Conservation (phyloP, 1,284 basidiomycete genomes). For the Gastroboletus turbinatus region DNA sequence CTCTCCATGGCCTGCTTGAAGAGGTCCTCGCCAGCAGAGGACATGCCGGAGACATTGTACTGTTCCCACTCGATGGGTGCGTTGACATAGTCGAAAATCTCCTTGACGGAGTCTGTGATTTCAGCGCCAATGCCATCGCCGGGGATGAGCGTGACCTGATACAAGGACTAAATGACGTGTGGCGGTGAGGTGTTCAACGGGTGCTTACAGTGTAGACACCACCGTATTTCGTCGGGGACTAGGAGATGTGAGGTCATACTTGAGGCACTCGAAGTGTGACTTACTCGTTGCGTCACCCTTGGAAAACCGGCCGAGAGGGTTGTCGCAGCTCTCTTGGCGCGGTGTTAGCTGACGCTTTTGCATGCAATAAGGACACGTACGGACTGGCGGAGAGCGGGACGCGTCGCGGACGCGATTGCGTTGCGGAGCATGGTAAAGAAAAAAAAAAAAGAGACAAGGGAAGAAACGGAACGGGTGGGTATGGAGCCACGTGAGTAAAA, state of each 20-base stretch:
- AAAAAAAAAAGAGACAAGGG: constrained; percentile 16
- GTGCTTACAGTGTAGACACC: constrained; percentile 81
- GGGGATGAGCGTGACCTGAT: constrained; percentile 88
- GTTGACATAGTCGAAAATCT: constrained; percentile 96
- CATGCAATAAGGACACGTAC: constrained; percentile 35
- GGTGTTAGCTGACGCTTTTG: constrained; percentile 14
- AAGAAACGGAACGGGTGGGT: constrained; percentile 24
- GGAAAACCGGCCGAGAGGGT: constrained; percentile 82
- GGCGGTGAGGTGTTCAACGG: constrained; percentile 25
- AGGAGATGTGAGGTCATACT: constrained; percentile 12
- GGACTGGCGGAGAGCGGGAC: constrained; percentile 51
- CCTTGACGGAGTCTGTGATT: constrained; percentile 98
- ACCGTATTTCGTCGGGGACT: constrained; percentile 94
- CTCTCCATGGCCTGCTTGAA: constrained; percentile 98
- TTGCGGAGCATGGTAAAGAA: constrained; percentile 60
- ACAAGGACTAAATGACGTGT: constrained; percentile 13
- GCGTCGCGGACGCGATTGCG: constrained; percentile 55
- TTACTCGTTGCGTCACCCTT: constrained; percentile 68
- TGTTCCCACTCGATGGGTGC: constrained; percentile 99
- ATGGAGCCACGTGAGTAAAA: constrained; percentile 3
- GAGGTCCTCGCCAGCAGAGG: constrained; percentile 88
- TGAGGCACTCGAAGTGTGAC: constrained; percentile 22
- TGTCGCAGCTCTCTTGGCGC: constrained; percentile 64
- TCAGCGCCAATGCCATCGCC: constrained; percentile 97
- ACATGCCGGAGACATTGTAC: constrained; percentile 97